phyloP scores from a whole-genome alignment of 2,329 filamentous ascomycete species.

The Berkeleyomyces basicola region DNA sequence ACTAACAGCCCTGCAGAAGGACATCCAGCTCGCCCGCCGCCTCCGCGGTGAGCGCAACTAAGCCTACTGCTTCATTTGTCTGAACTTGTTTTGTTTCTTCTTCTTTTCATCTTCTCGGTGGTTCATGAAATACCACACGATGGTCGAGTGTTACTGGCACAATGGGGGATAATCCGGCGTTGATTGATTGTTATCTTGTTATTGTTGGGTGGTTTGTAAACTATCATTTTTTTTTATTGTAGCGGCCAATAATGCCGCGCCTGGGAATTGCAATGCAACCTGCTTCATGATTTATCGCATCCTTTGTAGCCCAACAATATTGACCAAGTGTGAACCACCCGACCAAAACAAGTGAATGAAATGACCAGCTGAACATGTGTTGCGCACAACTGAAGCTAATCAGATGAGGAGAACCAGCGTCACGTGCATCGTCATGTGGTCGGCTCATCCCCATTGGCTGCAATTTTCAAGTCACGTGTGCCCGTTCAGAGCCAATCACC shows the following conservation, averaged over 20 bases:
- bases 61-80: conserved; percentile 19
- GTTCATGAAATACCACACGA: conserved; percentile 11
- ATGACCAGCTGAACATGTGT: background rate
- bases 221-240: conserved; percentile 12
- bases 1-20: conserved; percentile 36
- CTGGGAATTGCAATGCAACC: conserved; percentile 10
- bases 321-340: background rate
- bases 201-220: conserved; percentile 15
- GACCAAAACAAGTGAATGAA: background rate
- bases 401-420: background rate
- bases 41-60: conserved; percentile 89
- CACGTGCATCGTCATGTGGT: background rate
- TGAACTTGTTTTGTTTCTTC: conserved; percentile 3
- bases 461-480: background rate
- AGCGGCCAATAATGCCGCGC: conserved; percentile 11
- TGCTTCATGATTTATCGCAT: conserved; percentile 10
- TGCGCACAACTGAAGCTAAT: background rate
- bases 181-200: conserved; percentile 9
- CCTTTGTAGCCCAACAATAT: background rate
- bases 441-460: background rate
- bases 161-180: conserved; percentile 12
- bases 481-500: background rate
- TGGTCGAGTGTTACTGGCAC: conserved; percentile 13
- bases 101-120: conserved; percentile 7
- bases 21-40: conserved; percentile 90